Conservation (phyloP, 306 rosid genomes). For the Cicer chorassanicum region DNA sequence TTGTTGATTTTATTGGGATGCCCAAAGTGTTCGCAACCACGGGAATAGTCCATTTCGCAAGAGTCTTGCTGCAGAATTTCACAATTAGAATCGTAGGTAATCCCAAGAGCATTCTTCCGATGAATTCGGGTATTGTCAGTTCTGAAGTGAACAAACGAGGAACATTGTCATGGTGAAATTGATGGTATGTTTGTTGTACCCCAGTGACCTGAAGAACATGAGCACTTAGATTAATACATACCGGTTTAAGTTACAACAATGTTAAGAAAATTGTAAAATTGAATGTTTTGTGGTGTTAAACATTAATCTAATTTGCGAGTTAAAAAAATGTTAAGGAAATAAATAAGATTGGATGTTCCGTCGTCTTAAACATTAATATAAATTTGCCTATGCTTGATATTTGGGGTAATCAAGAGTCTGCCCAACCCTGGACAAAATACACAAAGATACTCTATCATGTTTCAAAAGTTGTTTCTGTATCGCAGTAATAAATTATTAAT, state of each 20-base stretch:
- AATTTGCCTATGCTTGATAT: background rate
- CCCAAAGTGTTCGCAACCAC: constrained; percentile 76
- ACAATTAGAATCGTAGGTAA: constrained; percentile 83
- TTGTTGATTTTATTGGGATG: constrained; percentile 77
- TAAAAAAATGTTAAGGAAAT: too few species aligned
- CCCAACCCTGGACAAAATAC: too few species aligned
- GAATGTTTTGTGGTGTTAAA: background rate
- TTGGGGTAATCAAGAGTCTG: background rate
- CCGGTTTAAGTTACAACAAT: background rate
- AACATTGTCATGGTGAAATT: constrained; percentile 81
- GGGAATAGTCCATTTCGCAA: constrained; percentile 91
- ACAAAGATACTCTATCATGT: background rate
- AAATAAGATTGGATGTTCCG: background rate
- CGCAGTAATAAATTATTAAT: too few species aligned
- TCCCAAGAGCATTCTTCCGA: constrained; percentile 81
- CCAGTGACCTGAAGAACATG: constrained; percentile 71
- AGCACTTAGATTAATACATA: background rate
- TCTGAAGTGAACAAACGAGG: constrained; percentile 69
- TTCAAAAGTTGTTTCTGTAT: background rate
- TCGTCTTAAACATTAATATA: background rate
- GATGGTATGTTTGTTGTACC: constrained; percentile 90
- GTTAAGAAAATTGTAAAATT: background rate
- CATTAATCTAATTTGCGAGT: background rate
- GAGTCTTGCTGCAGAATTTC: constrained; percentile 90
- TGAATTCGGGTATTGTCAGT: constrained; percentile 55